Evolutionary conservation across 129 eudicot genomes (phyloP), one percentile per base, ranked within the genome.

Genomic region (Ambrosia artemisiifolia): DNA sequence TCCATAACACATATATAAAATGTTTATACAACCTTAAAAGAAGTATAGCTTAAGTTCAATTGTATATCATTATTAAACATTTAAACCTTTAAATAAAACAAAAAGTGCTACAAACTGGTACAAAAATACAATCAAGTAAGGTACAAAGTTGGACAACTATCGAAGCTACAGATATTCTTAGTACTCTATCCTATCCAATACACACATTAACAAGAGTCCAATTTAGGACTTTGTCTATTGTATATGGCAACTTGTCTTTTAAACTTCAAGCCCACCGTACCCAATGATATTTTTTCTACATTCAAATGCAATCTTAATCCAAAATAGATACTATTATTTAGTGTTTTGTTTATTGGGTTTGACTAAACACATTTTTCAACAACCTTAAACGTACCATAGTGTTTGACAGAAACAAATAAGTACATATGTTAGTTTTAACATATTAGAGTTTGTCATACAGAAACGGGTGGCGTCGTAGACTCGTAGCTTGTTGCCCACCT

Each of bases 151-250:
- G 75, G 43, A 59, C 80, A 61, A 33, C 67, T 46, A 68, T 69
- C 75, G 70, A 69, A 68, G 70, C 36, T 57, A 46, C 48, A 77
- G 75, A 76, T 69, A 77, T 77, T 77, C 81, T 50, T 56, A 69
- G 35, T 51, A 54, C 16, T 40, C 63, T 56, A 68, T 59, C 55
- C 56, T 51, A 76, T 68, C 75, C 80, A 69, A 77, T 77, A 77
- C 75, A 9, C 63, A 70, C 70, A 77, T 35, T 49, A 13, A 49
- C 71, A 77, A 69, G 71, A 77, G 70, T 77, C 81, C 81, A 77
- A 69, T 48, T 19, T 28, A 48, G 38, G 35, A 69, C 60, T 51
- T 69, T 77, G 75, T 77, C 72, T 65, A 51, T 49, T 64, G 46
- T 74, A 18, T 40, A 65, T 75, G 72, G 17, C 54, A 57, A 60